Evolutionary conservation across 2,329 filamentous ascomycete species (phyloP), one percentile per base, ranked within the genome.

Genomic region (Trichoderma semiorbis): DNA sequence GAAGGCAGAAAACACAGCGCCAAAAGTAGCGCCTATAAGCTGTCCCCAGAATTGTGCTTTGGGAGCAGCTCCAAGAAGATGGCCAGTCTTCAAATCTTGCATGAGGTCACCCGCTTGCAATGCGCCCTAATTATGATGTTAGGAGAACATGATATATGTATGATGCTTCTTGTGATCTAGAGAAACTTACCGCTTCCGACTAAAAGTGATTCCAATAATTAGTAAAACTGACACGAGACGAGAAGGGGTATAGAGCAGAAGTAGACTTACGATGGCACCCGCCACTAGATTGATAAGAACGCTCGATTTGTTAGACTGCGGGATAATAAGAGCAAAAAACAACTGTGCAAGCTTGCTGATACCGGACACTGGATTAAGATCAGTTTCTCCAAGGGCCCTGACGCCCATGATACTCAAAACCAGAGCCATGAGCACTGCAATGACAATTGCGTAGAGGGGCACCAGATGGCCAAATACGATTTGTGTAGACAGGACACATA

Each of bases 31-130:
- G 5, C 96, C 96, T 68, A 99, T 95, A 24, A 98, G 89, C 79
- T 99, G 96, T 1, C 96, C 96, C 87, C 93, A 98, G 80, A 99
- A 99, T 78, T 99, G 96, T 0, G 96, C 96, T 76, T 93, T 96
- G 0, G 96, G 96, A 4, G 94, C 93, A 0, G 96, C 96, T 12
- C 95, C 95, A 1, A 99, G 87, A 0, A 99, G 84, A 80, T 99
- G 95, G 0, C 96, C 96, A 0, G 96, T 98, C 81, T 99, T 99
- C 34, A 99, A 87, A 79, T 99, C 96, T 80, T 99, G 96, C 88
- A 99, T 93, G 70, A 99, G 89, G 80, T 99, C 96, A 10, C 96
- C 96, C 3, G 96, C 95, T 84, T 99, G 96, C 5, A 98, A 85
- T 4, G 96, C 96, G 6, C 96, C 86, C 82, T 85, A 50, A 50